phyloP scores from a whole-genome alignment of 108 stramenopile genomes.

The Nitzschia putrida region DNA sequence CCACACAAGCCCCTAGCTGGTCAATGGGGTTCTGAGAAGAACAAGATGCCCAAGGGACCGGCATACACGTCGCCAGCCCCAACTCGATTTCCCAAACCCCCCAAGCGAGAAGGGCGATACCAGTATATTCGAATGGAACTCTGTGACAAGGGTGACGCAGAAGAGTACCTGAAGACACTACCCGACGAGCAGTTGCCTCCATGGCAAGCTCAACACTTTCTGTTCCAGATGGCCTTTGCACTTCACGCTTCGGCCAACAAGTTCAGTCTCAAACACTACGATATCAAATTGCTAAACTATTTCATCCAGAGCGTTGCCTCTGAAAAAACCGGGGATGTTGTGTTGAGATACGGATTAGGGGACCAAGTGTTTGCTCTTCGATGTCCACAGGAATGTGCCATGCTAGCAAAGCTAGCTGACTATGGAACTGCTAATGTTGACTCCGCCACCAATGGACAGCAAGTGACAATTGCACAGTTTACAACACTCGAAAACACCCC shows the following conservation, averaged over 20 bases:
- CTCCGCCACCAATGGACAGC: conserved; percentile 72
- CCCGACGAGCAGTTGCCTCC: conserved; percentile 49
- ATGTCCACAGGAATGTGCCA: conserved; percentile 51
- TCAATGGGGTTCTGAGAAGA: conserved; percentile 68
- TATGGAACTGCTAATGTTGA: conserved; percentile 93
- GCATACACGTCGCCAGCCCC: conserved; percentile 24
- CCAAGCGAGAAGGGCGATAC: conserved; percentile 41
- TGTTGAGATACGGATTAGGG: conserved; percentile 85
- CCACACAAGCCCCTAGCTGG: conserved; percentile 57
- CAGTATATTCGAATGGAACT: conserved; percentile 99
- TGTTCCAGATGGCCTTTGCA: conserved; percentile 96
- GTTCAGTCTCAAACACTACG: conserved; percentile 93
- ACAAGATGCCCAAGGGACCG: conserved; percentile 57
- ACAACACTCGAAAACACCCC: conserved; percentile 98
- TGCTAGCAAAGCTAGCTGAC: conserved; percentile 95
- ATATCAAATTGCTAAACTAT: conserved; percentile 97
- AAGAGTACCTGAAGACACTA: conserved; percentile 79
- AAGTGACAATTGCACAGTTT: conserved; percentile 89
- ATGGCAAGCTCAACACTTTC: conserved; percentile 51
- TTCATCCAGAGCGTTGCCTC: conserved; percentile 59
- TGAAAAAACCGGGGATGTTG: conserved; percentile 32
- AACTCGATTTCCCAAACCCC: conserved; percentile 33
- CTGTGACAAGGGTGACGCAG: conserved; percentile 91
- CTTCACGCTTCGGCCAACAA: conserved; percentile 83
- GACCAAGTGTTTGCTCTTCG: conserved; percentile 67